Conservation (phyloP, 169 alveolate species). For the Sarcocystis neurona region DNA sequence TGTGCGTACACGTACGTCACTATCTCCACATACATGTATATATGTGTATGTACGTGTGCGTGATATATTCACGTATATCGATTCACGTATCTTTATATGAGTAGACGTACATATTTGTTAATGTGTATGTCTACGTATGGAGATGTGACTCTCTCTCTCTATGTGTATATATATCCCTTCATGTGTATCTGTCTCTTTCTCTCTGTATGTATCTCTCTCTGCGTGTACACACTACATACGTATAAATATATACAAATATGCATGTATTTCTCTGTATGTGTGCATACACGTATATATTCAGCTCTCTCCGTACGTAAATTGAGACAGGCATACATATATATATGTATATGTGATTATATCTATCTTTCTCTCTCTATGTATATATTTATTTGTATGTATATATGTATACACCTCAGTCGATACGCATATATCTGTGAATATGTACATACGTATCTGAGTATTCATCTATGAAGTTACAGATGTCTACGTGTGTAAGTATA, state of each 20-base stretch:
- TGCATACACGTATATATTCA: neutral
- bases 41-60: neutral
- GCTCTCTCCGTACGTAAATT: neutral
- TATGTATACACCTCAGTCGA: no score
- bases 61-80: neutral
- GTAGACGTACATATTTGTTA: neutral
- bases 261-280: no score
- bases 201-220: neutral
- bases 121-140: neutral
- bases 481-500: no score
- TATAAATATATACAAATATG: no score
- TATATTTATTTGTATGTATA: no score
- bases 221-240: no score
- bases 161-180: neutral
- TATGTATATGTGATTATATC: neutral
- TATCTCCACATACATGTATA: constrained; percentile 6
- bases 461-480: no score
- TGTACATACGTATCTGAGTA: no score
- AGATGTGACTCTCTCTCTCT: no score
- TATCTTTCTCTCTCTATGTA: no score
- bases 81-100: neutral
- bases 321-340: neutral
- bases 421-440: no score
- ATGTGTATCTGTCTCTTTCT: neutral
- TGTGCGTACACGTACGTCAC: neutral